Evolutionary conservation across 2,329 filamentous ascomycete species (phyloP).

Genomic region (Diaporthe sp.): DNA sequence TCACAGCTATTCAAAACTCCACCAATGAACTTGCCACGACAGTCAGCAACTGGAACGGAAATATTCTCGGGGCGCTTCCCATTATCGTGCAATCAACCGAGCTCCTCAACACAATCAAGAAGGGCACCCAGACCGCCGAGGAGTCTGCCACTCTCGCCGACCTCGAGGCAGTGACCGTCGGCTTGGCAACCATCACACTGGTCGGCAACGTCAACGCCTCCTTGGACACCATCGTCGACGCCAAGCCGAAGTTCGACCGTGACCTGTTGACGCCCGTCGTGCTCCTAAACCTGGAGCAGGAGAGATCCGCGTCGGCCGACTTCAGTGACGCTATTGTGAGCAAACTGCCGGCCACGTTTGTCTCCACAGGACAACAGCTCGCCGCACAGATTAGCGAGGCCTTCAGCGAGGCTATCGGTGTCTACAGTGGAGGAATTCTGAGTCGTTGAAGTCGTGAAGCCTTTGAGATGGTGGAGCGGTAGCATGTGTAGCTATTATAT

Average conservation of each 20-base stretch:
- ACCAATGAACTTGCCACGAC: constrained; percentile 52
- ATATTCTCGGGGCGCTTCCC: constrained; percentile 54
- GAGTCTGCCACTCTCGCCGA: constrained; percentile 54
- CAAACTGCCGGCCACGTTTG: constrained; percentile 55
- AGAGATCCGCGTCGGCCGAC: constrained; percentile 56
- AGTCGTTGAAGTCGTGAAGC: neutral
- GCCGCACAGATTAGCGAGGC: constrained; percentile 54
- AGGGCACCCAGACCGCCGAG: constrained; percentile 54
- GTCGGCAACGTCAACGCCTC: constrained; percentile 54
- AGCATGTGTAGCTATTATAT: neutral
- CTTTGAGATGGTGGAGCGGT: neutral
- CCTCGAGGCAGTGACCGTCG: constrained; percentile 56
- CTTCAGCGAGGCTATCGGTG: constrained; percentile 55
- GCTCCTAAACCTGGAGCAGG: constrained; percentile 55
- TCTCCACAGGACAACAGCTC: constrained; percentile 51
- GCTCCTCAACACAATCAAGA: constrained; percentile 57
- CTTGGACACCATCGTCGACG: constrained; percentile 53
- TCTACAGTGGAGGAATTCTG: constrained; percentile 43
- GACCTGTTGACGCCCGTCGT: constrained; percentile 59
- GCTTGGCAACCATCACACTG: constrained; percentile 53
- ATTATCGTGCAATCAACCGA: constrained; percentile 55
- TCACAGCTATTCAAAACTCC: constrained; percentile 51
- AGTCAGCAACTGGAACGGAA: constrained; percentile 55
- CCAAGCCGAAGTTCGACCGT: constrained; percentile 60
- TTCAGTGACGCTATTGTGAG: constrained; percentile 54